These are phyloP conservation scores for Aureococcus anophagefferens DNA, from an alignment of 108 stramenopile genomes.

Conservation along the genomic window DNA sequence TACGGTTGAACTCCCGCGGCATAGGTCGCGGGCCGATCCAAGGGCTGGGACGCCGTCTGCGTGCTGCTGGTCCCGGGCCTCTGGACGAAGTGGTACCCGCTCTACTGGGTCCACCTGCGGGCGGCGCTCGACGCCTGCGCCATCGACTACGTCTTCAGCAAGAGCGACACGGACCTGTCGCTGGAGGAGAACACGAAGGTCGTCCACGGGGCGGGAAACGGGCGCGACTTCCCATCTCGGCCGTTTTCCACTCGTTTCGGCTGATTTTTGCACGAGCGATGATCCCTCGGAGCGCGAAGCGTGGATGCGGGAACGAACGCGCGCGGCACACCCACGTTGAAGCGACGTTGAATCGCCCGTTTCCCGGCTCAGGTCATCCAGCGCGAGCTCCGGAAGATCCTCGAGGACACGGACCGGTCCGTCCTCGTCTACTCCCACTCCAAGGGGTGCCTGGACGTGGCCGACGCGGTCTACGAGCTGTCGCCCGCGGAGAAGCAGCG, in stretches of 20 bases:
- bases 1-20: too few species aligned
- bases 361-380: too few species aligned
- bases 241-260: too few species aligned
- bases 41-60: neutral
- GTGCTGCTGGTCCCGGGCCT: neutral
- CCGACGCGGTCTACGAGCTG: neutral
- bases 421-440: neutral
- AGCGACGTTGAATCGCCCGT: too few species aligned
- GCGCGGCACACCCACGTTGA: too few species aligned
- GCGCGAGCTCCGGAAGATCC: too few species aligned
- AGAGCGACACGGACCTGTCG: neutral
- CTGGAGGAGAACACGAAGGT: neutral
- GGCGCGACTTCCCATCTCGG: neutral
- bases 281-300: too few species aligned
- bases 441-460: neutral
- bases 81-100: conserved; percentile 2
- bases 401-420: too few species aligned
- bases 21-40: neutral
- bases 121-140: neutral
- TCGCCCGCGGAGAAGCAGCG: neutral
- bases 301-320: too few species aligned
- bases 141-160: neutral
- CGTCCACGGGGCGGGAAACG: neutral
- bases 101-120: neutral
- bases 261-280: too few species aligned